phyloP scores from a whole-genome alignment of 768 basidiomycete species.

The Tylopilus cervinicoccineus region DNA sequence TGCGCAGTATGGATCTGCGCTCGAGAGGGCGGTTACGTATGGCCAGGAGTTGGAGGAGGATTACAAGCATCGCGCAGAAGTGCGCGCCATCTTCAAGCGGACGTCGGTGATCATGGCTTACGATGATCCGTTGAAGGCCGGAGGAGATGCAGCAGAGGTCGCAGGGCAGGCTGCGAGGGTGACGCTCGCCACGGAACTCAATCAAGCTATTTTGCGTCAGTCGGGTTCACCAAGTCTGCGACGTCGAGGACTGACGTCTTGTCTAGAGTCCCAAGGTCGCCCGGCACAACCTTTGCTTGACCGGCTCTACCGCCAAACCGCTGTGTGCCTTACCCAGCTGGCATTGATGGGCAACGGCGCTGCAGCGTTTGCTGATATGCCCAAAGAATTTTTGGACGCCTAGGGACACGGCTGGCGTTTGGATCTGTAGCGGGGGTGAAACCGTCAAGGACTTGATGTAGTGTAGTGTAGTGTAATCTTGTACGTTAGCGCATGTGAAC shows the following conservation, averaged over 20 bases:
- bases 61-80: constrained; percentile 60
- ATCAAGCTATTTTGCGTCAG: constrained; percentile 79
- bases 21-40: constrained; percentile 67
- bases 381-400: constrained; percentile 63
- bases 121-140: constrained; percentile 65
- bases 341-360: constrained; percentile 68
- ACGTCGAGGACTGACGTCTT: constrained; percentile 1
- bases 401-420: constrained; percentile 11
- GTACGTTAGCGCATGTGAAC: constrained; percentile 10
- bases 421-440: background rate
- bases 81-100: constrained; percentile 63
- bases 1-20: constrained; percentile 51
- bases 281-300: constrained; percentile 72
- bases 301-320: constrained; percentile 70
- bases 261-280: constrained; percentile 70
- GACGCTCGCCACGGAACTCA: constrained; percentile 69
- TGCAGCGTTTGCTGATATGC: constrained; percentile 80
- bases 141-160: constrained; percentile 61
- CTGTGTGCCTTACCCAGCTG: constrained; percentile 65
- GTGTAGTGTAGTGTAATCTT: constrained; percentile 15
- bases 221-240: constrained; percentile 5
- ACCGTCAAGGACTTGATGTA: constrained; percentile 7
- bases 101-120: constrained; percentile 81
- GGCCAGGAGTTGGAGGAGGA: constrained; percentile 68
- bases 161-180: constrained; percentile 66